Evolutionary conservation across 2,329 filamentous ascomycete genomes (phyloP).

Genomic region (Penicillium occitanis): DNA sequence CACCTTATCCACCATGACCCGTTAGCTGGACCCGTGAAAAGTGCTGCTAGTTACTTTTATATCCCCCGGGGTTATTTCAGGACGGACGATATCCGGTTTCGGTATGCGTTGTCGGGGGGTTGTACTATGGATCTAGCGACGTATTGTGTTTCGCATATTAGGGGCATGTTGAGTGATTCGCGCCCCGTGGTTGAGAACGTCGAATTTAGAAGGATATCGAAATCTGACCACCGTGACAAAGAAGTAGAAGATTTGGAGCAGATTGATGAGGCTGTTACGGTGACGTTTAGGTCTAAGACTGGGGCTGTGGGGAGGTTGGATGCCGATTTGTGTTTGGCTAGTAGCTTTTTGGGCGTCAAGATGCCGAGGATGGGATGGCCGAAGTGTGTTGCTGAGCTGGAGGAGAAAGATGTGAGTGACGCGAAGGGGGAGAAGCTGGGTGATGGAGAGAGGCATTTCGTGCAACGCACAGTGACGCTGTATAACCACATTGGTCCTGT

Average conservation of each 20-base stretch:
- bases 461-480: constrained; percentile 24
- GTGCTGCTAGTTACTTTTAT: constrained; percentile 40
- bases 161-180: constrained; percentile 43
- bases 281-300: constrained; percentile 21
- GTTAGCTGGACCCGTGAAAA: constrained; percentile 37
- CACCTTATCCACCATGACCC: constrained; percentile 14
- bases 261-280: constrained; percentile 30
- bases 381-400: constrained; percentile 24
- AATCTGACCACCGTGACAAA: constrained; percentile 30
- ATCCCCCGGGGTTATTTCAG: constrained; percentile 35
- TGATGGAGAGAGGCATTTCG: constrained; percentile 7
- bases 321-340: constrained; percentile 22
- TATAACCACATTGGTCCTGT: constrained; percentile 27
- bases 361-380: constrained; percentile 25
- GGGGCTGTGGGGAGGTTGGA: constrained; percentile 23
- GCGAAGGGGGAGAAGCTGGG: not conserved
- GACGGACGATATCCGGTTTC: constrained; percentile 47
- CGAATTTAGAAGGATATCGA: constrained; percentile 29
- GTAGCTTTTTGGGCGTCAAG: constrained; percentile 17
- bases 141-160: constrained; percentile 43
- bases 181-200: constrained; percentile 42
- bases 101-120: constrained; percentile 47
- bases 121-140: constrained; percentile 39
- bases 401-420: constrained; percentile 21
- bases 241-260: constrained; percentile 29